These are phyloP conservation scores for Cladobotryum mycophilum DNA, from an alignment of 2,329 filamentous ascomycete species.

Conservation along the genomic window DNA sequence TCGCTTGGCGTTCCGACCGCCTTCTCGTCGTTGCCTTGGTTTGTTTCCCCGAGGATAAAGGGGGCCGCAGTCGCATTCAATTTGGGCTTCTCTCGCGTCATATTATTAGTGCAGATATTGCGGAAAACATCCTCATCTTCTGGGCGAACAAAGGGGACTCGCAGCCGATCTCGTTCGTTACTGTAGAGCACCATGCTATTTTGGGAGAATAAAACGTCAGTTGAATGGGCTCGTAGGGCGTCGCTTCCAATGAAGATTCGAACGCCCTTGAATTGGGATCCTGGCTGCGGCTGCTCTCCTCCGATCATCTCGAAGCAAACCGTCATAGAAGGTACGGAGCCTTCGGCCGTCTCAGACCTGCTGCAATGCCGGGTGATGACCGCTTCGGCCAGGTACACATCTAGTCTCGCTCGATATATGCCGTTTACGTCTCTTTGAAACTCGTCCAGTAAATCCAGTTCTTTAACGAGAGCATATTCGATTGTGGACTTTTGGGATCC, in stretches of 20 bases:
- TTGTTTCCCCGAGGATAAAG: constrained; percentile 33
- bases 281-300: constrained; percentile 35
- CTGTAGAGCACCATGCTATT: constrained; percentile 85
- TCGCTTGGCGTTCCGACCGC: constrained; percentile 7
- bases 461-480: constrained; percentile 66
- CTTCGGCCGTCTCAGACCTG: constrained; percentile 64
- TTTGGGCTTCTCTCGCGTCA: constrained; percentile 49
- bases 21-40: constrained; percentile 16
- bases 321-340: constrained; percentile 65
- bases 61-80: constrained; percentile 48
- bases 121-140: constrained; percentile 81
- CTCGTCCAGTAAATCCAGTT: constrained; percentile 63
- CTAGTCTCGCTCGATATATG: constrained; percentile 62
- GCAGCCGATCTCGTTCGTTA: constrained; percentile 78
- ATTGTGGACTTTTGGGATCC: constrained; percentile 86
- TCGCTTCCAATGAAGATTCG: constrained; percentile 90
- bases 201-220: constrained; percentile 85
- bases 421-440: constrained; percentile 62
- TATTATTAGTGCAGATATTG: constrained; percentile 59
- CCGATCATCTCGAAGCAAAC: constrained; percentile 72
- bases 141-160: constrained; percentile 85
- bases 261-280: constrained; percentile 52
- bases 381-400: constrained; percentile 87
- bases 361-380: constrained; percentile 71
- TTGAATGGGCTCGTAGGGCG: constrained; percentile 75